phyloP scores from a whole-genome alignment of 441 rosid species.

The Corymbia citriodora region DNA sequence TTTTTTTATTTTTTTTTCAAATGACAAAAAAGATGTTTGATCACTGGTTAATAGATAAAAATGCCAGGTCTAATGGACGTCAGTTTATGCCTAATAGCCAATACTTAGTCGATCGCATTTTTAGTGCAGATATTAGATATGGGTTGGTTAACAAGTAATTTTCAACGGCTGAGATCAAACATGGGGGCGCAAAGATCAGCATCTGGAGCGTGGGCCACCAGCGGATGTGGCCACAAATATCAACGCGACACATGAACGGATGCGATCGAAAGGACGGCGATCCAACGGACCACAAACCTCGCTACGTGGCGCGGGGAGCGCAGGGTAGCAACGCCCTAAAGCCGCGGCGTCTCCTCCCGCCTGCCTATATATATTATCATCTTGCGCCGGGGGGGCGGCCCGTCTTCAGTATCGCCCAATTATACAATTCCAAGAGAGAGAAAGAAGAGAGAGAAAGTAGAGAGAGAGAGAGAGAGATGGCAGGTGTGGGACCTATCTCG shows the following conservation, averaged over 20 bases:
- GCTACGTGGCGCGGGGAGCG: background rate
- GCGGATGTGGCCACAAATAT: background rate
- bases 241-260: background rate
- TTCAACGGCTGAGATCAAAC: background rate
- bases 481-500: slow-evolving; percentile 52
- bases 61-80: background rate
- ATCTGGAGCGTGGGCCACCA: background rate
- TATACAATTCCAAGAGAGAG: background rate
- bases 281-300: background rate
- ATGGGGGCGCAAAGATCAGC: background rate
- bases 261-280: background rate
- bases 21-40: background rate
- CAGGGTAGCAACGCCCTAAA: background rate
- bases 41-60: background rate
- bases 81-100: background rate
- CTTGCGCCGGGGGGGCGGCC: fast-evolving
- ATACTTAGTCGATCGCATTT: background rate
- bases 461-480: slow-evolving; percentile 15
- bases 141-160: background rate
- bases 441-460: background rate
- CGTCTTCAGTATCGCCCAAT: background rate
- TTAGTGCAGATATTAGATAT: background rate
- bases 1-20: background rate
- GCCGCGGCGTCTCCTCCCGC: background rate
- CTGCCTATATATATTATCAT: background rate